Percentiles rank a stretch among this genome's conserved stretches.
These are phyloP conservation scores for Penicillium hesseltinei DNA, from an alignment of 2,329 filamentous ascomycete genomes.

Conservation along the genomic window DNA sequence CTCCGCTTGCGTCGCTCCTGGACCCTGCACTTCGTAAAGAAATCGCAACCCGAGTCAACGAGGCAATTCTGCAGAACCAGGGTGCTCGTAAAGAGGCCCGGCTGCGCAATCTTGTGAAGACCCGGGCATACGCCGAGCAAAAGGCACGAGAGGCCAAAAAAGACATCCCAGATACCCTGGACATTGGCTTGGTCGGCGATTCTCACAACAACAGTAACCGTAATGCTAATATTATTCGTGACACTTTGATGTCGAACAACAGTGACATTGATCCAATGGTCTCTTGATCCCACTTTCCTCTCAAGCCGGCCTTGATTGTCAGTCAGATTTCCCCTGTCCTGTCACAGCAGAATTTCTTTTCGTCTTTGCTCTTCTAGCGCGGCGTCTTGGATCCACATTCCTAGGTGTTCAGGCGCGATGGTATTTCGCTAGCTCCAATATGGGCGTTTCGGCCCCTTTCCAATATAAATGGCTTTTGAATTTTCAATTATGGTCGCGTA, in stretches of 20 bases:
- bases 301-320: background rate
- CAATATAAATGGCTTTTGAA: background rate
- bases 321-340: background rate
- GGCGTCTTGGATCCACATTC: conserved; percentile 22
- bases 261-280: conserved; percentile 44
- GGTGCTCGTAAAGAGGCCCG: conserved; percentile 74
- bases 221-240: conserved; percentile 31
- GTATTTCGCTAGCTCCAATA: background rate
- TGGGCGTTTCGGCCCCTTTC: background rate
- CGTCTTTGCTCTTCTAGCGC: conserved; percentile 18
- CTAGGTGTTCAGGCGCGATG: conserved; percentile 1
- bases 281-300: conserved; percentile 24
- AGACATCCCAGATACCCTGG: conserved; percentile 47
- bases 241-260: conserved; percentile 44
- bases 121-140: conserved; percentile 80
- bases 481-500: background rate
- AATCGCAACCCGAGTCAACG: conserved; percentile 86
- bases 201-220: conserved; percentile 20
- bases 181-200: conserved; percentile 44
- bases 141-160: conserved; percentile 49
- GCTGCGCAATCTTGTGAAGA: conserved; percentile 74
- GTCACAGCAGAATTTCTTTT: background rate
- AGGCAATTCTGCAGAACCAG: conserved; percentile 75
- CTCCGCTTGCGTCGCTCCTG: conserved; percentile 72
- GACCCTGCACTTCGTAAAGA: conserved; percentile 75